Conservation (phyloP, 257 asterid species). For the Primulina huaijiensis region DNA sequence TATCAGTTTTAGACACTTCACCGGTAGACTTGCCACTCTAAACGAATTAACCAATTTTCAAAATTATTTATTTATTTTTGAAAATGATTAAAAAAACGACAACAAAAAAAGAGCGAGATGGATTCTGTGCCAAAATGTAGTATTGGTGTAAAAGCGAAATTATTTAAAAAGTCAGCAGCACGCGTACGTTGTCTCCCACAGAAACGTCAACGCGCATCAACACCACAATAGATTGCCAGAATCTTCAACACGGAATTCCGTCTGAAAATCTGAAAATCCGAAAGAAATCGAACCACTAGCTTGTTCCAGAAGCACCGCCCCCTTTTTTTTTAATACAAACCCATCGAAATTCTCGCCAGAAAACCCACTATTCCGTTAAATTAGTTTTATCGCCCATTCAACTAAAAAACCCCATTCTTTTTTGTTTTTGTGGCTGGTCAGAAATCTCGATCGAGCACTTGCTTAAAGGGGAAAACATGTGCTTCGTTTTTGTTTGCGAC, state of each 20-base stretch:
- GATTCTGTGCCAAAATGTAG: no score
- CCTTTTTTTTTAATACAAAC: neutral
- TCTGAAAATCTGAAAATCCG: neutral
- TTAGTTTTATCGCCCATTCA: neutral
- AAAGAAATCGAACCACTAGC: conserved; percentile 7
- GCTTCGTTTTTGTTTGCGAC: conserved; percentile 80
- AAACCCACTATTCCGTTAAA: neutral
- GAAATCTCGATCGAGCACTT: neutral
- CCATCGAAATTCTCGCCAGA: neutral
- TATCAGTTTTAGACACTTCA: no score
- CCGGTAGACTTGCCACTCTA: no score
- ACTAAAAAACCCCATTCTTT: neutral
- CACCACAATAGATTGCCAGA: neutral
- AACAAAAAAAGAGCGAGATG: no score
- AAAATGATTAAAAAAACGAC: no score
- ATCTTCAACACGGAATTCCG: neutral
- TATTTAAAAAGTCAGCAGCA: no score
- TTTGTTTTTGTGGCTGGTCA: neutral
- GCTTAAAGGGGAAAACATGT: conserved; percentile 38
- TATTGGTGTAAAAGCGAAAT: no score
- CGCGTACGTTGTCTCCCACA: neutral
- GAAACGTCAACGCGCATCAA: conserved; percentile 23
- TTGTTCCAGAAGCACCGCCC: conserved; percentile 33
- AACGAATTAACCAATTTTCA: no score
- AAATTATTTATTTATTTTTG: no score